These are phyloP conservation scores for Saksenaea oblongispora DNA, from an alignment of 371 early-diverging fungal genomes.

Conservation along the genomic window DNA sequence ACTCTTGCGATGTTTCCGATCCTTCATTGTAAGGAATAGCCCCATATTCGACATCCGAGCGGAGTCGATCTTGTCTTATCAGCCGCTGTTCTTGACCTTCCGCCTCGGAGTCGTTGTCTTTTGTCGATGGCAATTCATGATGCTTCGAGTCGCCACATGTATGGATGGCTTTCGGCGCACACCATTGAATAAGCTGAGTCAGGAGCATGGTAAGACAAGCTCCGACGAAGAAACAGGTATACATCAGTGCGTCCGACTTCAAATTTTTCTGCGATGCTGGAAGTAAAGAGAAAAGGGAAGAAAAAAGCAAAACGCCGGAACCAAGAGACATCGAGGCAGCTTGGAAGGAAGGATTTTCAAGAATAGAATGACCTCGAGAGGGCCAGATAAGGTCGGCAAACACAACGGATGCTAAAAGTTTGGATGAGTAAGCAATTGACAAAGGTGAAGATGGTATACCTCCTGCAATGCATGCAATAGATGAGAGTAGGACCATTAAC, in stretches of 20 bases:
- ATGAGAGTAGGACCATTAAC: constrained; percentile 38
- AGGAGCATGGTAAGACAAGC: constrained; percentile 31
- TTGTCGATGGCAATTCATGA: neutral
- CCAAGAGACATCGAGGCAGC: constrained; percentile 40
- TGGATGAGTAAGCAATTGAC: neutral
- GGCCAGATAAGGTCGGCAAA: constrained; percentile 16
- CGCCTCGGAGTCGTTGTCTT: neutral
- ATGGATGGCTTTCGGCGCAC: constrained; percentile 46
- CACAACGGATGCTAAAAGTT: constrained; percentile 14
- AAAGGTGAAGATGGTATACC: constrained; percentile 22
- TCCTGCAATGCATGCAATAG: constrained; percentile 36
- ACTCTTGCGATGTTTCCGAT: neutral
- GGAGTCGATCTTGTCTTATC: neutral
- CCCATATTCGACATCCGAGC: constrained; percentile 9
- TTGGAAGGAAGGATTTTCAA: constrained; percentile 27
- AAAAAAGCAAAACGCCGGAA: constrained; percentile 46
- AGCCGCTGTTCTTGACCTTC: neutral
- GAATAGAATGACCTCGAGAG: constrained; percentile 9
- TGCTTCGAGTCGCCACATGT: constrained; percentile 26
- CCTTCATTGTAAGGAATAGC: constrained; percentile 1
- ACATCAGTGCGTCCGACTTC: constrained; percentile 20
- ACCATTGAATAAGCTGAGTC: constrained; percentile 31
- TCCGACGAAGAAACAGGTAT: constrained; percentile 38
- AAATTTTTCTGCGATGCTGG: constrained; percentile 36
- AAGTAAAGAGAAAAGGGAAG: constrained; percentile 33